Percentiles rank a stretch among this genome's conserved stretches.
Conservation (phyloP, 2,329 filamentous ascomycete genomes). For the Fusarium nelsonii region DNA sequence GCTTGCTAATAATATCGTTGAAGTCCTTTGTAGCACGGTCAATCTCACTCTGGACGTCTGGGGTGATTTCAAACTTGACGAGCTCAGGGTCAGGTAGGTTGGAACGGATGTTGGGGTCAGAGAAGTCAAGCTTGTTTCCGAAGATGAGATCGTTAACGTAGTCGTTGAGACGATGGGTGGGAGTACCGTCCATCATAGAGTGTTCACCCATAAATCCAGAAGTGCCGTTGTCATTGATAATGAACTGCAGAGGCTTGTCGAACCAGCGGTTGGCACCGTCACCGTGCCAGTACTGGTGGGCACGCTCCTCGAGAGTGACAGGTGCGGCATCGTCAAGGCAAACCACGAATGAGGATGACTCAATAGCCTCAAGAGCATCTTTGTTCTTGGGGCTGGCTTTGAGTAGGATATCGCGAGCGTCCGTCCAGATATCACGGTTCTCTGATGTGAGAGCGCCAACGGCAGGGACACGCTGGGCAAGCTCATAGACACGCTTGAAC, state of each 20-base stretch:
- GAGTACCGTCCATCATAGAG: slow-evolving; percentile 99
- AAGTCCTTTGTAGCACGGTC: slow-evolving; percentile 84
- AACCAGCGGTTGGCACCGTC: slow-evolving; percentile 97
- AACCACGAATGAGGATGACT: slow-evolving; percentile 89
- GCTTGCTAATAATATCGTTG: slow-evolving; percentile 81
- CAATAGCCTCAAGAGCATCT: slow-evolving; percentile 81
- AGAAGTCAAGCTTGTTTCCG: slow-evolving; percentile 93
- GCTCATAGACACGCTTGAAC: slow-evolving; percentile 86
- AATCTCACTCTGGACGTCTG: slow-evolving; percentile 81
- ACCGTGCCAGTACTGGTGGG: slow-evolving; percentile 97
- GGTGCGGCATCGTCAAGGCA: slow-evolving; percentile 93
- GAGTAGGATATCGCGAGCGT: slow-evolving; percentile 81
- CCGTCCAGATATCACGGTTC: slow-evolving; percentile 93
- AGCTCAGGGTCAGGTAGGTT: slow-evolving; percentile 83
- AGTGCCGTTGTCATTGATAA: slow-evolving; percentile 97
- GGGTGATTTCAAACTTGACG: slow-evolving; percentile 82
- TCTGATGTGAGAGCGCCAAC: slow-evolving; percentile 90
- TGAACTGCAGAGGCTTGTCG: slow-evolving; percentile 98
- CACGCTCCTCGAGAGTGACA: slow-evolving; percentile 94
- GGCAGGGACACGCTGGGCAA: slow-evolving; percentile 76
- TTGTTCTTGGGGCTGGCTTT: slow-evolving; percentile 83
- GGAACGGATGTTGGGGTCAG: slow-evolving; percentile 80
- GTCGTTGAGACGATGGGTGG: slow-evolving; percentile 96
- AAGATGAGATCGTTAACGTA: slow-evolving; percentile 93
- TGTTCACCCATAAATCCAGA: slow-evolving; percentile 98